Evolutionary conservation across 1,284 basidiomycete species (phyloP).

Genomic region (Ganoderma meredithae): DNA sequence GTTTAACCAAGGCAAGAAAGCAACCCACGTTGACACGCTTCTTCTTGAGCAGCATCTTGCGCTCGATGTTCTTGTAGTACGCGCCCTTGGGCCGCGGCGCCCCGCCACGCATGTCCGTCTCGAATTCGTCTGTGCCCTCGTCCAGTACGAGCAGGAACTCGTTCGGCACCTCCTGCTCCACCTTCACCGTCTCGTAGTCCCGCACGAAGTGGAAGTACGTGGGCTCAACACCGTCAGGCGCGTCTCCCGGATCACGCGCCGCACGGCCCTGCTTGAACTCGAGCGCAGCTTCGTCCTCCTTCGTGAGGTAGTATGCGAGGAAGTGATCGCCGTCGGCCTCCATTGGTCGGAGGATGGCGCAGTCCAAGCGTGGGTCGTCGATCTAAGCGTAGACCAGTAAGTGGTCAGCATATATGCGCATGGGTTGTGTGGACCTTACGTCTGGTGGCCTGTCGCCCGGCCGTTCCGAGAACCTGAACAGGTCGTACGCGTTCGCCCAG

Average conservation of each 20-base stretch:
- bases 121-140: conserved; percentile 57
- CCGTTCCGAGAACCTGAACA: conserved; percentile 89
- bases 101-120: conserved; percentile 36
- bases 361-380: conserved; percentile 80
- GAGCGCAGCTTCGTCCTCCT: conserved; percentile 66
- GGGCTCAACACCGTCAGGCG: conserved; percentile 60
- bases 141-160: conserved; percentile 84
- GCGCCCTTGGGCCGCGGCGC: conserved; percentile 57
- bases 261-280: conserved; percentile 41
- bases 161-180: conserved; percentile 84
- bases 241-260: conserved; percentile 45
- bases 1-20: neutral
- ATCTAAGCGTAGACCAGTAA: conserved; percentile 48
- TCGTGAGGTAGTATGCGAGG: conserved; percentile 88
- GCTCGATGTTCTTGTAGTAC: conserved; percentile 88
- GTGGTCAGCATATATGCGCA: conserved; percentile 8
- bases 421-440: conserved; percentile 46
- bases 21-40: conserved; percentile 76
- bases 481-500: conserved; percentile 90
- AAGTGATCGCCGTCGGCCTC: conserved; percentile 87
- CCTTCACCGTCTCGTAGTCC: conserved; percentile 85
- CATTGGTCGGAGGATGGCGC: conserved; percentile 87
- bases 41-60: conserved; percentile 88
- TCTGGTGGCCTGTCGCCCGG: conserved; percentile 80
- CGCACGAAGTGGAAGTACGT: conserved; percentile 78